Base-by-base conservation (phyloP, 1,284 basidiomycete genomes). In the Apiotrichum siamense region DNA sequence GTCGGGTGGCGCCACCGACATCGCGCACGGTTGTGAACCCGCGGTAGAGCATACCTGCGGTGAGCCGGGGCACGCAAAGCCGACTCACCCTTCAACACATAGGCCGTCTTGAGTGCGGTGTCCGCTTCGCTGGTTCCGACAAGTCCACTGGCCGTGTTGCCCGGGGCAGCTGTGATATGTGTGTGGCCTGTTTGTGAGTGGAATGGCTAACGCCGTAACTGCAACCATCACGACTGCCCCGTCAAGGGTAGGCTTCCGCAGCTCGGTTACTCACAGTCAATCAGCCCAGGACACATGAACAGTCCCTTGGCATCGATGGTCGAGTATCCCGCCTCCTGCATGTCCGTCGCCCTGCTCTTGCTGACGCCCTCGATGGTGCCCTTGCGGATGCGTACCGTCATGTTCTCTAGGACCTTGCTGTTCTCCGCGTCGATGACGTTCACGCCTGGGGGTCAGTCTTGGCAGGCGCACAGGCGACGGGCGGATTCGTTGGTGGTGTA, bases 21-120 rank as follows among this genome's bases (percentile, higher is more conserved):
- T 80, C 78, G 18, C 78, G 72, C 13, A 79, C 76, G 3, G 77
- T 77, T 0, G 78, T 80, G 57, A 79, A 80, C 0, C 78, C 78
- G n/a, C 77, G 64, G 9, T 66, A 44, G 1, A 79, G 73, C 77
- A 79, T 79, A 47, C 40, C 40, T 41, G 40, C 26, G 24, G 25
- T 41, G 3, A 41, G 40, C 9, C 7, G 23, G 24, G n/a, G 10
- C 3, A 0, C 15, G 11, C 2, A 1, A 18, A 3, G 7, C 7
- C 18, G 12, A 24, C n/a, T 20, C 7, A 36, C 32, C 54, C 33
- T 51, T 50, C 18, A 78, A 57, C 3, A 76, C 74, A 44, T 76
- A 77, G 3, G 75, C 72, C 1, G 74, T 66, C 36, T 74, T 64
- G 43, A 78, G 59, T 36, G 74, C 62, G 17, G 75, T 66, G 24